Evolutionary conservation across 2,329 filamentous ascomycete species (phyloP), one percentile per base, ranked within the genome.

Genomic region (Nothophaeocryptopus gaeumannii): DNA sequence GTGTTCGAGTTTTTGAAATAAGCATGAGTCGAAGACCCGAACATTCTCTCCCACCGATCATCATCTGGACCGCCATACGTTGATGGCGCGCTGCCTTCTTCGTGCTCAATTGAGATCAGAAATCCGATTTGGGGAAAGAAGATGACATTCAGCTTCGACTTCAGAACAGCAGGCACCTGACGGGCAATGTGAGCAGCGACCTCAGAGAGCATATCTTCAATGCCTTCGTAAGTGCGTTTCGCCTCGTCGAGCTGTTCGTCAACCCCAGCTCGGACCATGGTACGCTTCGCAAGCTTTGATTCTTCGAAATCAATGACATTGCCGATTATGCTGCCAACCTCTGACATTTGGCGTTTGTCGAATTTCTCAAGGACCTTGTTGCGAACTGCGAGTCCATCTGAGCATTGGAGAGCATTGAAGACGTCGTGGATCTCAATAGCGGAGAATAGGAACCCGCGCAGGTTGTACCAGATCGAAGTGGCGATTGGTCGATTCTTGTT

Each of bases 61-160:
- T 77, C 74, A 1, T 72, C 64, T 3, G 74, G 66, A 1, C 88
- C 88, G 58, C 58, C 85, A 91, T 9, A 80, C 72, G 0, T 81
- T 79, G 39, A 76, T 72, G 0, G 82, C 30, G 45, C 81, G 1
- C 78, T 82, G 1, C 74, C 67, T 11, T 76, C 71, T 58, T 89
- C 80, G 3, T 84, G 68, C 2, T 79, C 78, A 12, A 95, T 83
- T 0, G 86, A 83, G 2, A 90, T 87, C 33, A 96, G 79, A 64
- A 96, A 99, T 0, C 93, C 93, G 33, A 96, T 81, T 62, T 96
- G 90, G 0, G 91, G 92, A 54, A 95, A 86, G 66, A 93, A 96
- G 13, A 93, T 86, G 55, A 95, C 95, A 47, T 91, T 91, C 31
- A 86, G 67, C 10, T 76, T 72, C 2, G 68, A 63, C 15, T 76